Conservation (phyloP, 768 basidiomycete genomes). For the Podaxis pistillaris region DNA sequence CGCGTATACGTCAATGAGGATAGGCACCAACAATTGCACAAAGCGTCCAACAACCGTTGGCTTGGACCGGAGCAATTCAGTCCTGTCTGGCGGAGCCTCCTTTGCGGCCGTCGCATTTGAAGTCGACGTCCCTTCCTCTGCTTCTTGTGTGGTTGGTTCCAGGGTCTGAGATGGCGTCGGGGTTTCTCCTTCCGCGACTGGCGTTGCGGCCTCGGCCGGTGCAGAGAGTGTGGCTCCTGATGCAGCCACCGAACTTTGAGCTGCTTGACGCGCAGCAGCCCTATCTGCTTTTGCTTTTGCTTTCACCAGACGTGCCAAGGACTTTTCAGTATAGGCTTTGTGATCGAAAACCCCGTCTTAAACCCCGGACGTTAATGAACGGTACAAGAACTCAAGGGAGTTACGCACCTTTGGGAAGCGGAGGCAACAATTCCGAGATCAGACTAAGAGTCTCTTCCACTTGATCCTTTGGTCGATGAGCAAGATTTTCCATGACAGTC, state of each 20-base stretch:
- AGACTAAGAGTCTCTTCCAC: slow-evolving; percentile 91
- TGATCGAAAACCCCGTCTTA: slow-evolving; percentile 95
- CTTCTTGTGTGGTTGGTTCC: slow-evolving; percentile 35
- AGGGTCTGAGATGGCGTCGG: slow-evolving; percentile 23
- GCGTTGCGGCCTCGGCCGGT: slow-evolving; percentile 25
- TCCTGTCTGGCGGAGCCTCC: slow-evolving; percentile 50
- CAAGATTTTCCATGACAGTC: slow-evolving; percentile 97
- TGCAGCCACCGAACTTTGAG: slow-evolving; percentile 28
- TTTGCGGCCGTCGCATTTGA: slow-evolving; percentile 32
- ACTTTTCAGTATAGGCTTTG: slow-evolving; percentile 86
- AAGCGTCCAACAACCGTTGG: slow-evolving; percentile 79
- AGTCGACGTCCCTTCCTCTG: slow-evolving; percentile 33
- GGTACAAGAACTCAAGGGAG: not conserved
- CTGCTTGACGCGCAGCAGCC: slow-evolving; percentile 62
- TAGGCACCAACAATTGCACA: slow-evolving; percentile 87
- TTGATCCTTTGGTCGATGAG: slow-evolving; percentile 95
- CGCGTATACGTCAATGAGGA: slow-evolving; percentile 98
- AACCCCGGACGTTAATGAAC: slow-evolving; percentile 14
- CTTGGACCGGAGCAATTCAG: slow-evolving; percentile 73
- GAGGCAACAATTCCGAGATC: slow-evolving; percentile 89
- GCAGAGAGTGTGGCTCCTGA: slow-evolving; percentile 21
- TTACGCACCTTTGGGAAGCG: slow-evolving; percentile 79
- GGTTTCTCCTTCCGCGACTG: slow-evolving; percentile 27
- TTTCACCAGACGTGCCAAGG: slow-evolving; percentile 71
- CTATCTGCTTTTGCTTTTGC: slow-evolving; percentile 83